These are phyloP conservation scores for Vitis hybrid DNA, from an alignment of 177 flowering plant species.

Conservation along the genomic window DNA sequence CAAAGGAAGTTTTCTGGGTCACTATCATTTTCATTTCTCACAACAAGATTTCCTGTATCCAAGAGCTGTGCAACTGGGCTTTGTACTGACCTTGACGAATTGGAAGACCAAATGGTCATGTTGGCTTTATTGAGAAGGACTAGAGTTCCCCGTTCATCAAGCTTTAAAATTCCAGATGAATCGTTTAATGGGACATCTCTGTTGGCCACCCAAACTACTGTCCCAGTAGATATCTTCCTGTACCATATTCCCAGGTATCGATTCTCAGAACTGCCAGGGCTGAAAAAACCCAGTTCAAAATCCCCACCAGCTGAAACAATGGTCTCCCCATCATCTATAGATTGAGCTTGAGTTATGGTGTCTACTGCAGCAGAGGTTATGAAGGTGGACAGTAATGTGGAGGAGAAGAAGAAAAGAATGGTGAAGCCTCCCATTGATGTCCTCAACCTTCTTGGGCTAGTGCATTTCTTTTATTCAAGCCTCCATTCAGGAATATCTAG, in stretches of 20 bases:
- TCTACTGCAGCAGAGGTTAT: constrained; percentile 4
- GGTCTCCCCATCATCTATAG: constrained; percentile 21
- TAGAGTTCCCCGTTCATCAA: constrained; percentile 29
- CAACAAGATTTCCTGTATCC: constrained; percentile 20
- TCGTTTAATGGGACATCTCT: constrained; percentile 25
- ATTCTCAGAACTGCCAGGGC: constrained; percentile 26
- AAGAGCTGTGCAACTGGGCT: constrained; percentile 4
- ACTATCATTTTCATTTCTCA: constrained; percentile 2
- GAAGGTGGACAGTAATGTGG: no score
- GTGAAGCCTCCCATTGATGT: no score
- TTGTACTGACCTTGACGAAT: not conserved
- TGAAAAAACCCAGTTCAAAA: constrained; percentile 40
- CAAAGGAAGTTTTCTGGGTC: constrained; percentile 18
- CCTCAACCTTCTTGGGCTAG: no score
- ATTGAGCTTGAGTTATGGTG: constrained; percentile 16
- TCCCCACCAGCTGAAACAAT: constrained; percentile 17
- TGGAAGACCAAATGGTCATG: constrained; percentile 26
- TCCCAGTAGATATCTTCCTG: constrained; percentile 12
- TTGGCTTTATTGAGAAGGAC: constrained; percentile 16
- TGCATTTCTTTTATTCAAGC: no score
- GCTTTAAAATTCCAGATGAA: constrained; percentile 9
- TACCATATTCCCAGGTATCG: constrained; percentile 41
- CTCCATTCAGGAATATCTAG: no score
- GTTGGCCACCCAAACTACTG: constrained; percentile 32
- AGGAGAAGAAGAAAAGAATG: no score